A percentile compares a stretch with the other conserved stretches of the same genome.
These are phyloP conservation scores for Pseudopyricularia cyperi DNA, from an alignment of 2,329 filamentous ascomycete genomes.

Conservation along the genomic window DNA sequence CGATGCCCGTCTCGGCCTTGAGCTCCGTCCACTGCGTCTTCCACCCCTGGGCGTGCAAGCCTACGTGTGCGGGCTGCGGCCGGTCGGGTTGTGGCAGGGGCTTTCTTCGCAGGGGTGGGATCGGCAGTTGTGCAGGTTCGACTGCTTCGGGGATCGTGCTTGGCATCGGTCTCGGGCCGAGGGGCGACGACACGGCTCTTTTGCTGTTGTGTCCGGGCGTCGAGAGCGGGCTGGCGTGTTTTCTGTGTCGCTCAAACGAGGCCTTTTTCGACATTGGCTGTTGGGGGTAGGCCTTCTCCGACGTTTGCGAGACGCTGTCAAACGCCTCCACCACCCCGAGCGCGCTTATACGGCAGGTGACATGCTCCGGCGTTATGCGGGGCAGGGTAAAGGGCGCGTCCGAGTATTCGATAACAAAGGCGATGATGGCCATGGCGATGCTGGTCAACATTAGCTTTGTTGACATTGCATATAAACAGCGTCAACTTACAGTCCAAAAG, in stretches of 20 bases:
- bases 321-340: neutral
- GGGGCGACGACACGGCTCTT: neutral
- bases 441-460: constrained; percentile 1
- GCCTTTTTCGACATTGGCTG: neutral
- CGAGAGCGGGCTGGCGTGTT: neutral
- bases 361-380: constrained; percentile 9
- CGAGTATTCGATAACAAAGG: constrained; percentile 8
- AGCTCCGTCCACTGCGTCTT: constrained; percentile 1
- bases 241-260: neutral
- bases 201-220: neutral
- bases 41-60: neutral
- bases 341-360: neutral
- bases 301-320: neutral
- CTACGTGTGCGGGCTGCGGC: neutral
- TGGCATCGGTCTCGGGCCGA: neutral
- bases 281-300: neutral
- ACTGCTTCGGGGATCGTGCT: neutral
- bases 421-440: constrained; percentile 7
- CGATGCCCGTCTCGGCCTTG: neutral
- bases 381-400: constrained; percentile 10
- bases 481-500: constrained; percentile 12
- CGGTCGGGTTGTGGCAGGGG: neutral
- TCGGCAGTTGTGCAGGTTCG: neutral
- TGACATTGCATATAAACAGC: neutral
- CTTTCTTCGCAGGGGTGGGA: neutral